Evolutionary conservation across 805 yeast genomes (phyloP), one percentile per base, ranked within the genome.

Genomic region (Pichia nanzhaoensis): DNA sequence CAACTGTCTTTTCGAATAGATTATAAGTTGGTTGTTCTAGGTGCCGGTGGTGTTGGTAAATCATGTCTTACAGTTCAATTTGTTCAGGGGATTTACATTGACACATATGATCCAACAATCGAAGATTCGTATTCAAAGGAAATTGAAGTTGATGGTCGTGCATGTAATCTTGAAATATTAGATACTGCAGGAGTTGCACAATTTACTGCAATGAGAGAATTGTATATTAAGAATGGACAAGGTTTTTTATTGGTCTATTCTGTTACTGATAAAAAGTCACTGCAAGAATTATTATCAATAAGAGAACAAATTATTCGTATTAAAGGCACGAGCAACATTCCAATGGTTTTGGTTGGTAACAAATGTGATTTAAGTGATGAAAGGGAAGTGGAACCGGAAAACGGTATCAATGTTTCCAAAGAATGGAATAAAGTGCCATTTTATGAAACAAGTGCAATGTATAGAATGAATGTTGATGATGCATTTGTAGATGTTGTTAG

Each of bases 41-140:
- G 99, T 49, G 95, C 96, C 13, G 97, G 97, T 56, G 96, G 97
- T 66, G 96, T 88, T 8, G 99, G 99, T 56, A 91, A 91, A 58
- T 87, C 97, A 20, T 89, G 95, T 34, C 70, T 91, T 34, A 89
- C 96, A 1, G 95, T 88, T 5, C 95, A 88, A 60, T 90, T 84
- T 59, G 95, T 88, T 3, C 95, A 87, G 61, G 93, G 93, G 10
- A 84, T 84, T 2, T 90, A 87, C 62, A 78, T 87, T 45, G 97
- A 91, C 57, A 76, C 88, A 32, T 91, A 91, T 66, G 98, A 91
- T 59, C 98, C 99, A 8, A 93, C 99, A 8, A 93, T 91, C 52
- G 99, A 91, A 61, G 98, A 91, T 59, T 87, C 96, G 1, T 93
- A 91, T 65, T 71, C 95, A 39, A 90, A 88, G 59, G 90, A 86